Base-by-base conservation (phyloP, 2,329 filamentous ascomycete genomes). In the Emergomyces africanus region DNA sequence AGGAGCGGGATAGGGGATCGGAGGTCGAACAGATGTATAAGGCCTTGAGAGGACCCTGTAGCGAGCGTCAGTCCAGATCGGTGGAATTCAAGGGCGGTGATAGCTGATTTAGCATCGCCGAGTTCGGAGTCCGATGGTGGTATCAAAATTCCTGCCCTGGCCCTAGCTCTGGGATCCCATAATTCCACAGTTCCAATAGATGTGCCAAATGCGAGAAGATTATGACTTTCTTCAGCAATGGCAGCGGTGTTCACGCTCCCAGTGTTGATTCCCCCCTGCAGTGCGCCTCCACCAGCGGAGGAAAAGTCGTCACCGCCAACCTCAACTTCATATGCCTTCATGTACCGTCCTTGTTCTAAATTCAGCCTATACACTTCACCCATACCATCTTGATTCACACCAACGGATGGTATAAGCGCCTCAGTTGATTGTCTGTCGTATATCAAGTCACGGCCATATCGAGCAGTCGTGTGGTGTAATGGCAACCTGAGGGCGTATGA, bases 111-210 rank as follows among this genome's bases (percentile, higher is more conserved):
- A 10, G 67, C 66, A 46, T 77, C 70, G 41, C 70, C 66, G 59
- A 66, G 71, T 59, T 74, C 73, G 39, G 66, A 62, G 35, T 77
- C 72, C 6, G 71, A 62, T 3, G 80, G 81, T 1, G 78, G 81
- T 14, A 86, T 80, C 1, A 99, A 77, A 20, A 92, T 81, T 18
- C 89, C 91, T 12, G 92, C 87, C 60, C 90, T 81, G 58, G 86
- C 87, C 69, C 90, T 87, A 35, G 88, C 90, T 61, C 94, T 83
- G 0, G 91, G 83, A 70, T 99, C 94, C 89, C 91, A 99, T 68
- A 97, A 92, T 70, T 99, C 94, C 30, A 97, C 89, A 0, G 92
- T 96, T n/a, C 94, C 92, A 59, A 94, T 78, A 2, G 90, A 91
- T 0, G 94, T 99, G 57, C 95, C 94, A 67, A 99, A 99, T 0